Conservation (phyloP, 257 asterid species). For the Cinchona pubescens region DNA sequence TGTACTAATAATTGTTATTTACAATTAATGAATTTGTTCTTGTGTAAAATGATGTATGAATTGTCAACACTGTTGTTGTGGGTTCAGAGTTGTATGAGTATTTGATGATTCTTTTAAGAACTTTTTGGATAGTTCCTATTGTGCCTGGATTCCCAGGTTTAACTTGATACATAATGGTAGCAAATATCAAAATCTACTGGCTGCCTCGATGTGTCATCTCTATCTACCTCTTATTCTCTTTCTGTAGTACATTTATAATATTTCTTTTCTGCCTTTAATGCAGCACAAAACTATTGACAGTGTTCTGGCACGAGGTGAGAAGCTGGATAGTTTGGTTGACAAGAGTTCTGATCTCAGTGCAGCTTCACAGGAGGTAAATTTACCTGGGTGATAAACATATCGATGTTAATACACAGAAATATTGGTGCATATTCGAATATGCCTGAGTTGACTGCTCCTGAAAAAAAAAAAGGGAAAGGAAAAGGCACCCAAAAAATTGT, state of each 20-base stretch:
- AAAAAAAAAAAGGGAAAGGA: too few species aligned
- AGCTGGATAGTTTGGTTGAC: slow-evolving; percentile 91
- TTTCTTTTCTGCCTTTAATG: slow-evolving; percentile 21
- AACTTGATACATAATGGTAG: neutral
- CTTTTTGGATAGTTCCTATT: neutral
- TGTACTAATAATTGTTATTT: neutral
- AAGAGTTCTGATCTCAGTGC: slow-evolving; percentile 96
- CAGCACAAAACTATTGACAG: slow-evolving; percentile 98
- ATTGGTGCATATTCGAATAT: neutral
- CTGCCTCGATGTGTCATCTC: neutral
- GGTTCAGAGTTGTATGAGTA: neutral
- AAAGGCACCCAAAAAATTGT: neutral
- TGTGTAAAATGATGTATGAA: neutral
- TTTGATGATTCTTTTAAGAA: neutral
- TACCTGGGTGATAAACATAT: slow-evolving; percentile 22
- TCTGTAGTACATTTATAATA: slow-evolving; percentile 4
- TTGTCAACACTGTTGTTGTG: neutral
- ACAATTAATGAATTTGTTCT: neutral
- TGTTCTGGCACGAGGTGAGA: slow-evolving; percentile 84
- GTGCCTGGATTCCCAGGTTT: neutral
- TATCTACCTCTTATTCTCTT: neutral
- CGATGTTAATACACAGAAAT: neutral
- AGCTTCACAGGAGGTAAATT: slow-evolving; percentile 99
- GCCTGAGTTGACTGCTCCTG: too few species aligned
- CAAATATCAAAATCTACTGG: neutral